Base-by-base conservation (phyloP, 805 yeast genomes). In the Schwanniomyces sp. region DNA sequence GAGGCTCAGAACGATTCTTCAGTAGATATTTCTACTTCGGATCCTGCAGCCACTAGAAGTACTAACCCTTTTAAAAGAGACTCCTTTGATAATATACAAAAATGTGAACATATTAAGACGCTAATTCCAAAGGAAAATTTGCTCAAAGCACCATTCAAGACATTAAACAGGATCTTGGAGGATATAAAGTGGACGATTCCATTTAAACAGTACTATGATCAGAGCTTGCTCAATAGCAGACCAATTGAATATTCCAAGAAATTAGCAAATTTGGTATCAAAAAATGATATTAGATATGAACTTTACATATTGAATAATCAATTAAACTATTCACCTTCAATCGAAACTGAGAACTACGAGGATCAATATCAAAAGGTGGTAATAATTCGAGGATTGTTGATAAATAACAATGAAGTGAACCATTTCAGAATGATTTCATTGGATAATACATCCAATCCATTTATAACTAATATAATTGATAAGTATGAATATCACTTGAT, bases 131-230 rank as follows among this genome's bases (percentile, higher is more conserved):
- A 34, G 16, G 43, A 44, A 3, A 44, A 47, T 4, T 36, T 61
- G 10, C 24, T 32, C 17, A 43, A 48, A 26, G 56, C 46, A 65
- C 76, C 67, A 3, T 80, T 81, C 65, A 87, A 86, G 56, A 85
- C 92, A 0, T 64, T 84, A 5, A 86, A 86, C 56, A 69, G 92
- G 46, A 70, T 87, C 17, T 55, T 86, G 18, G 90, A 85, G 59
- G 92, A 86, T 56, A 58, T 86, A 27, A 67, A 78, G 44, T 74
- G 62, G 63, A 50, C 60, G 1, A 44, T 61, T 3, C 60, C 66
- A 11, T 59, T 48, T 41, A 52, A 50, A 36, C 10, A 26, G n/a
- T 37, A 34, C 9, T 38, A 39, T 17, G 49, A 44, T 2, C 44
- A 48, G n/a, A 58, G 64, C 40, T 54, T 72, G 17, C 58, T 72